A percentile compares a stretch with the other conserved stretches of the same genome.
Evolutionary conservation across 306 rosid genomes (phyloP).

Genomic region (Castanea crenata): DNA sequence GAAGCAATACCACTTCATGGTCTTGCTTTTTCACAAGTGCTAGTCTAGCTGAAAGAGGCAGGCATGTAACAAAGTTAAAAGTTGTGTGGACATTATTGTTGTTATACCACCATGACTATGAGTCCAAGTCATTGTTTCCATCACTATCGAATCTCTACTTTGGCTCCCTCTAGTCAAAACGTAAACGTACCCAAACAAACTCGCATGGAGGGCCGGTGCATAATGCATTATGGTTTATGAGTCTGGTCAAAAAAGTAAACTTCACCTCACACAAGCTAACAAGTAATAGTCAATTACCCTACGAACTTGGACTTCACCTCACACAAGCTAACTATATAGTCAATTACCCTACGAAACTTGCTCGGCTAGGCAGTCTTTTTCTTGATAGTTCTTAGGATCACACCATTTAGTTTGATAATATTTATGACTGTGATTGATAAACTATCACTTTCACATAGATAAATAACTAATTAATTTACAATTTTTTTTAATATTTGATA

Average conservation of each 20-base stretch:
- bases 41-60: neutral
- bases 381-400: too few species aligned
- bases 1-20: too few species aligned
- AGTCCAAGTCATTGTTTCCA: neutral
- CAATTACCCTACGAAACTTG: too few species aligned
- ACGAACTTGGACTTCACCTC: neutral
- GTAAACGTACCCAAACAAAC: conserved; percentile 29
- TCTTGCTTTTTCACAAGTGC: too few species aligned
- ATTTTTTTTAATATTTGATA: too few species aligned
- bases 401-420: too few species aligned
- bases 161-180: neutral
- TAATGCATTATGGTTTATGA: conserved; percentile 19
- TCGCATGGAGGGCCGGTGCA: conserved; percentile 38
- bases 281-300: too few species aligned
- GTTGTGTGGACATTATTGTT: neutral
- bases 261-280: conserved; percentile 16
- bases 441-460: too few species aligned
- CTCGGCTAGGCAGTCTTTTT: too few species aligned
- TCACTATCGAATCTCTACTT: neutral
- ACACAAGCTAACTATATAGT: conserved; percentile 8
- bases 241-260: conserved; percentile 5
- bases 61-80: neutral
- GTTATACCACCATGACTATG: neutral
- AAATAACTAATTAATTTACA: fast-evolving
- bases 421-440: too few species aligned